Conservation (phyloP, 2,329 filamentous ascomycete species). For the Calonectria pseudoturangicola region DNA sequence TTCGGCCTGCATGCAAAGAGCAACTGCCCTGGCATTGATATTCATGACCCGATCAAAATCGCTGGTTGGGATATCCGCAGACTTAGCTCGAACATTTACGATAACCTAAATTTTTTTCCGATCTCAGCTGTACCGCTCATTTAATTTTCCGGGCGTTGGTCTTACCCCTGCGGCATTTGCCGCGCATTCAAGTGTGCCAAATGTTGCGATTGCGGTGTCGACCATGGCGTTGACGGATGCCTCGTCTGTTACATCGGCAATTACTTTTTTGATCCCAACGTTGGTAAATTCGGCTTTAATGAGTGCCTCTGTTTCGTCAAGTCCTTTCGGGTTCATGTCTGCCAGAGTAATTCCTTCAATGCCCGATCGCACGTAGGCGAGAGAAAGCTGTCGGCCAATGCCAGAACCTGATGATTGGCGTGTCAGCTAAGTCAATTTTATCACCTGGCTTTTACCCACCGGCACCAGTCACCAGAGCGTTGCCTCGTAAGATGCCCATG, state of each 20-base stretch:
- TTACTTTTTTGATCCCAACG: neutral
- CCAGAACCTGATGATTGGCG: neutral
- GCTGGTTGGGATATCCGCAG: neutral
- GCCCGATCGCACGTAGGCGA: neutral
- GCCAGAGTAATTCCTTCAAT: slow-evolving; percentile 1
- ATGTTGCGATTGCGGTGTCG: neutral
- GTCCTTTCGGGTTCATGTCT: neutral
- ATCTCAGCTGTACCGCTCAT: too few relatives aligned
- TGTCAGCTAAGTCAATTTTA: too few relatives aligned
- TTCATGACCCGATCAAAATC: neutral
- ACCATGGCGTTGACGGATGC: neutral
- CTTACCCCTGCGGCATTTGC: slow-evolving; percentile 5
- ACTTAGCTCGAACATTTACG: neutral
- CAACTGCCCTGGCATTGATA: neutral
- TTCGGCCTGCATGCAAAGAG: neutral
- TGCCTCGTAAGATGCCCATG: neutral
- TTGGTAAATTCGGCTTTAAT: neutral
- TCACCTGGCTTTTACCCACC: neutral
- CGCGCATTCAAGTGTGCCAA: neutral
- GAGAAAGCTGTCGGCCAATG: slow-evolving; percentile 1
- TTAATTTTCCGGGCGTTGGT: neutral
- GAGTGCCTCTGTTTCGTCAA: neutral
- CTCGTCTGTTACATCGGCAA: neutral
- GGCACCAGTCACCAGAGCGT: neutral
- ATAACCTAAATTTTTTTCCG: neutral